Base-by-base conservation (phyloP, 164 flowering plant species). In the Aristolochia contorta region DNA sequence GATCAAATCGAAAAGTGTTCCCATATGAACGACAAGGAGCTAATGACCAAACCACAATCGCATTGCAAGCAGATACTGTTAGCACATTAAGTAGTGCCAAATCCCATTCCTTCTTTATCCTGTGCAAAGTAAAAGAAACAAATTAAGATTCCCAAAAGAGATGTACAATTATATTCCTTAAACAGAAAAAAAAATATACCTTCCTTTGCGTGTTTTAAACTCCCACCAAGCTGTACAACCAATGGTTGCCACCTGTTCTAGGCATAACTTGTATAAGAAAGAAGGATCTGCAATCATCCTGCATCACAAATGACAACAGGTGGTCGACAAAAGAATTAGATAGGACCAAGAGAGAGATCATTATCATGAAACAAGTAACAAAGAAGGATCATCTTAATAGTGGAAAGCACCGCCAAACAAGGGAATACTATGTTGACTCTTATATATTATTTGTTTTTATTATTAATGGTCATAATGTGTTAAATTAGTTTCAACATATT, bases 221-320 rank as follows among this genome's bases (percentile, higher is more conserved):
- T 94, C 99, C 96, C 90, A 91, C 87, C 84, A 87, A 58, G 79
- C 81, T 33, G 97, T 75, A 69, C 78, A 87, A 62, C 97, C 99
- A 73, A 91, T 62, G n/a, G 96, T 84, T 25, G 89, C 72, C 70
- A 77, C 87, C 70, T 87, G 88, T 71, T 94, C 97, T 47, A 91
- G 70, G 49, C 83, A 81, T 71, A 94, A 74, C 70, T 67, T 84
- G 59, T 84, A 77, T 19, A 85, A 46, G 74, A 94, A 94, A 27
- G 93, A 79, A 59, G 99, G 97, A 72, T 94, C 99, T 59, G 97
- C 99, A 70, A 94, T 64, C 99, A 91, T 89, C 79, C 99, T 93
- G 87, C 23, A 47, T 22, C 58, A 63, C 47, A 67, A 53, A 65
- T 33, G 23, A 68, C 23, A 53, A 6, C 2, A 27, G 30, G 7